Evolutionary conservation across 768 basidiomycete species (phyloP), one percentile per base, ranked within the genome.

Genomic region (Lanmaoa pseudosensibilis): DNA sequence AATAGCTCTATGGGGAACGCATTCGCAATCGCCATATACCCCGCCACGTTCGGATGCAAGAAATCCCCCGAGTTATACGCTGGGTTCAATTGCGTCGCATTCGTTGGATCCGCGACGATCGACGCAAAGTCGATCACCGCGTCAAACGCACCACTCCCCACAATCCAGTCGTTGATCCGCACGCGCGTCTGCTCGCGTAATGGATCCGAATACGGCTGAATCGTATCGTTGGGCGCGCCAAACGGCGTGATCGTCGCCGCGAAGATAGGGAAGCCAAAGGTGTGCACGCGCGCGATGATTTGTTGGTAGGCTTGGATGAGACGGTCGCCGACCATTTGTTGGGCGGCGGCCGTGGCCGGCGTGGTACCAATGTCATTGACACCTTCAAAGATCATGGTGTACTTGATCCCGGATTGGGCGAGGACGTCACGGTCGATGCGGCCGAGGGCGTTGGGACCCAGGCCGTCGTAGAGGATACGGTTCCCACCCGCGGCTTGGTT

Each of bases 341-440:
- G 52, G 34, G 54, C 44, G 25, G 40, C 16, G 3, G 41, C 36
- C 1, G 56, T 19, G 19, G 40, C 16, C 2, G 41, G 41, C 1
- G 56, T 16, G 19, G 56, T 53, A 15, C 46, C 47, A 12, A 49
- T 53, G 47, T 60, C 56, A 38, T 60, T 59, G 59, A 54, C 52
- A 8, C 52, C 52, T 46, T 59, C 52, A 15, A 54, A 59, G 19
- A 59, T 41, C 39, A 51, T 51, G 36, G 23, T 9, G 23, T 51
- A 60, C 19, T 55, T 48, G 45, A 60, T 55, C 36, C 52, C 50
- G 2, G 58, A 52, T 43, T 48, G 50, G 3, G 36, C 41, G 30
- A 51, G 27, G 38, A 54, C 30, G n/a, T 53, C 57, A 3, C 47
- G 40, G 7, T 30, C 27, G 27, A 30, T 30, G 27, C 27, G 27